Conservation (phyloP, 2,329 filamentous ascomycete species). For the Penicillium brasilianum region DNA sequence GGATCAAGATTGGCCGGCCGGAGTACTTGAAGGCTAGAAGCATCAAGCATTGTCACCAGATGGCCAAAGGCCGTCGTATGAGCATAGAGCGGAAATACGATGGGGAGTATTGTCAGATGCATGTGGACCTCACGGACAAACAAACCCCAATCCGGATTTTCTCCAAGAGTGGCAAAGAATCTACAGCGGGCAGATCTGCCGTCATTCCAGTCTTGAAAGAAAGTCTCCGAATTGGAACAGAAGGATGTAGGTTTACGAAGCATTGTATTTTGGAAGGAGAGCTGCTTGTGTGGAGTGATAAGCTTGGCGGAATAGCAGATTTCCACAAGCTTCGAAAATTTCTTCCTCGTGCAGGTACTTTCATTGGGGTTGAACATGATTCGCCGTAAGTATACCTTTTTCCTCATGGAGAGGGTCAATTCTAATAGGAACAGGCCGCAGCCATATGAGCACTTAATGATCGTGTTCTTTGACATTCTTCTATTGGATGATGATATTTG, state of each 20-base stretch:
- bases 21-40: constrained; percentile 69
- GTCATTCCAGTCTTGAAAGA: constrained; percentile 68
- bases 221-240: constrained; percentile 66
- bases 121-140: constrained; percentile 68
- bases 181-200: constrained; percentile 69
- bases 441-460: constrained; percentile 62
- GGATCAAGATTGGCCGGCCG: constrained; percentile 68
- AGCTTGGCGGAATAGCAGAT: constrained; percentile 67
- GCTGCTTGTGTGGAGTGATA: constrained; percentile 75
- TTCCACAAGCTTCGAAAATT: constrained; percentile 86
- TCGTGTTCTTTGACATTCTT: constrained; percentile 66
- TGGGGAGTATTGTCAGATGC: constrained; percentile 88
- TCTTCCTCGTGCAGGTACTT: constrained; percentile 72
- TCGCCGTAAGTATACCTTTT: constrained; percentile 60
- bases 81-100: constrained; percentile 83
- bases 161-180: constrained; percentile 91
- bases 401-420: background rate
- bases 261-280: constrained; percentile 85
- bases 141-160: constrained; percentile 74
- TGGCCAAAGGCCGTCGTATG: constrained; percentile 65
- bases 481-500: constrained; percentile 61
- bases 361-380: constrained; percentile 70
- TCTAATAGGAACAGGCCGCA: constrained; percentile 47
- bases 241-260: constrained; percentile 63
- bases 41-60: constrained; percentile 74